A percentile compares a stretch with the other conserved stretches of the same genome.
Conservation (phyloP, 2,329 filamentous ascomycete species). For the Mycosphaerella sp. region DNA sequence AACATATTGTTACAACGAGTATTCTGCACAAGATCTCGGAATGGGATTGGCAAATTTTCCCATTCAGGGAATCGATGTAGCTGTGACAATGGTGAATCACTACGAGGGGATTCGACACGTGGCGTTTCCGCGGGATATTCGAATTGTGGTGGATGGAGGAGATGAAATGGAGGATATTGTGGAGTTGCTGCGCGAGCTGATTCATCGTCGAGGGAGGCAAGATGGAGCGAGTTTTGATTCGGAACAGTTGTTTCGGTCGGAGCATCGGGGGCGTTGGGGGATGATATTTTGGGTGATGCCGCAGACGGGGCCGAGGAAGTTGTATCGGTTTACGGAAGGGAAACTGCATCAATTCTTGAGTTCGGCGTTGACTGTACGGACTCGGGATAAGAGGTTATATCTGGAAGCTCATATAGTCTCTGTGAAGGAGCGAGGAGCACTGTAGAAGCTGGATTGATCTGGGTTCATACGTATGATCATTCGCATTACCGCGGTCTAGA, state of each 20-base stretch:
- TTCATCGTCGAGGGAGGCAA: constrained; percentile 1
- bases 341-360: constrained; percentile 9
- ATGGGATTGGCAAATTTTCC: constrained; percentile 7
- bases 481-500: neutral
- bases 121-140: constrained; percentile 9
- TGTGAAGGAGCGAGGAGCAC: neutral
- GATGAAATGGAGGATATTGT: constrained; percentile 7
- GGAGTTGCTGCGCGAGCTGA: neutral
- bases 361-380: neutral
- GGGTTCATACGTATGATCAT: no score
- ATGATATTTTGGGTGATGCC: constrained; percentile 14
- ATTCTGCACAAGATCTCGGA: neutral
- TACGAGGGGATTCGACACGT: neutral
- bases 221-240: constrained; percentile 6
- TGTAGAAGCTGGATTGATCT: neutral
- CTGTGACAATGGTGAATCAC: constrained; percentile 7
- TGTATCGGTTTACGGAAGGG: constrained; percentile 5
- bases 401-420: constrained; percentile 15
- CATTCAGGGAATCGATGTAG: constrained; percentile 9
- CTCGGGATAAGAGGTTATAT: constrained; percentile 10
- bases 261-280: constrained; percentile 2
- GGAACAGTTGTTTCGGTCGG: neutral
- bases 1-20: constrained; percentile 9
- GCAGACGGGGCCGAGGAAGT: constrained; percentile 7
- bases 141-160: neutral